These are phyloP conservation scores for Podospora pseudopauciseta DNA, from an alignment of 495 filamentous ascomycete genomes.

Conservation along the genomic window DNA sequence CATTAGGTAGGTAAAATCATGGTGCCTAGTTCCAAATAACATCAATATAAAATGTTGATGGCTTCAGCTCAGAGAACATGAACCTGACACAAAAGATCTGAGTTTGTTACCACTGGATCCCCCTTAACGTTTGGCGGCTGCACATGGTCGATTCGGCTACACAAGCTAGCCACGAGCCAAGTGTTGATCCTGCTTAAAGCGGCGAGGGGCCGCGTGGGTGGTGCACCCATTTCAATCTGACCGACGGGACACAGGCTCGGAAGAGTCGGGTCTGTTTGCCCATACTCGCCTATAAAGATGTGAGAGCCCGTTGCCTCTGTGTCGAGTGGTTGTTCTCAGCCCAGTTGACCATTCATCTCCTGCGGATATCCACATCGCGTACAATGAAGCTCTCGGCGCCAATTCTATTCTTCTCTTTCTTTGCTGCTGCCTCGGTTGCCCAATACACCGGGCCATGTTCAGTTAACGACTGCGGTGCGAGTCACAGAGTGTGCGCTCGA, in stretches of 20 bases:
- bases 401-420: background rate
- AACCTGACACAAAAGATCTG: too few species aligned
- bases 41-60: background rate
- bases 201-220: background rate
- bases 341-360: background rate
- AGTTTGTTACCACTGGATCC: too few species aligned
- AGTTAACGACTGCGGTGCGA: constrained; percentile 18
- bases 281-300: background rate
- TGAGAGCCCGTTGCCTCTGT: background rate
- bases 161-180: background rate
- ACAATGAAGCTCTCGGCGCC: constrained; percentile 11
- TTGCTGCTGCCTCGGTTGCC: constrained; percentile 6
- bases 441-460: constrained; percentile 31
- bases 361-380: background rate
- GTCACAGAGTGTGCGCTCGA: constrained; percentile 19
- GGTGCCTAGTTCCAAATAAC: too few species aligned
- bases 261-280: background rate
- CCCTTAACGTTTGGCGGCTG: background rate
- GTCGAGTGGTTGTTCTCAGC: background rate
- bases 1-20: too few species aligned
- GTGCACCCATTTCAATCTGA: background rate
- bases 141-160: background rate
- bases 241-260: background rate
- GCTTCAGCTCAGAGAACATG: background rate
- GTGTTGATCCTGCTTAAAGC: background rate